Base-by-base conservation (phyloP, 202 grass and related monocot genomes). In the Carex sylvatica region DNA sequence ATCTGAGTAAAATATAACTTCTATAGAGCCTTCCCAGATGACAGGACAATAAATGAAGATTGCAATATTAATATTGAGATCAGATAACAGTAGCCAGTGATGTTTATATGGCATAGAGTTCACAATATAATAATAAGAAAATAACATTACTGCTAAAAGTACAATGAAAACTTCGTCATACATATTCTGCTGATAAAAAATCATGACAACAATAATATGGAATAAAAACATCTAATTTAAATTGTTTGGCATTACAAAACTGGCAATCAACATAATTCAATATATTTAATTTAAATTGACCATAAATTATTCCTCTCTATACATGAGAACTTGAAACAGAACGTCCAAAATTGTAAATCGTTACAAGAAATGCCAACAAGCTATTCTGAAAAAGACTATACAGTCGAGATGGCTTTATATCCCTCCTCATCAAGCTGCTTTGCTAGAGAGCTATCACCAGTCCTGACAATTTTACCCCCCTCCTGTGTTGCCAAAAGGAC, bases 391-490 rank as follows among this genome's bases (percentile, higher is more conserved):
- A 86, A 68, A 86, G 28, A 4, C 86, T 95, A 95, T 81, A 84
- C 68, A 87, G 65, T 52, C 58, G 80, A 56, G 2, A 99, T 88
- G 13, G 78, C 82, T 85, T 93, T 93, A 78, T 89, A 99, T 84
- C 96, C 96, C 55, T 85, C 86, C 80, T 89, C 87, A 44, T 85
- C 90, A 70, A 96, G 90, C 53, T 87, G 81, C 61, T 82, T 88
- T 7, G 96, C 93, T 35, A 99, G 87, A 74, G 88, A 86, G 85
- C 80, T 90, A 82, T 93, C 96, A 56, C 89, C 91, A 3, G 96
- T 99, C 91, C 87, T 99, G 71, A 96, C 88, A 87, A 92, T 99
- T 85, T 87, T 96, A 82, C 91, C 93, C 47, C 78, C 89, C 54
- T 90, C 92, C 96, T 98, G 28, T 5, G 0, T 77, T 36, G 56